Evolutionary conservation across 345 rosid species (phyloP), one percentile per base, ranked within the genome.

Genomic region (Bruguiera gymnorhiza): DNA sequence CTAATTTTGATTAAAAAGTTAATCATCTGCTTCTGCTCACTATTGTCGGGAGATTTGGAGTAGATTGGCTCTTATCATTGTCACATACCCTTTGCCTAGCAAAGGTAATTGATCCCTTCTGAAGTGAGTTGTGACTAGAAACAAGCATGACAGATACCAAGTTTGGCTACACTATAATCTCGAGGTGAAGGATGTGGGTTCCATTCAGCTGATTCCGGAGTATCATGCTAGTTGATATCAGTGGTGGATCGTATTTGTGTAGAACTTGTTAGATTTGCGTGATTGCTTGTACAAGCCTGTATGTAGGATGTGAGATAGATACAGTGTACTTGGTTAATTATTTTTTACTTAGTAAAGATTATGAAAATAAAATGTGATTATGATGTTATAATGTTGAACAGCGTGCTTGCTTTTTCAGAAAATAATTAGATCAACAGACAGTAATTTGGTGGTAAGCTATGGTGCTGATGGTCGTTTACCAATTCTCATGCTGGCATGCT

Each of bases 1-100:
- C 86, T 59, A 86, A 73, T 67, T 83, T 86, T 67, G 83, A 73
- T 75, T 86, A 84, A 76, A 75, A 84, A 80, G 79, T 65, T 65
- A 65, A 69, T 23, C 6, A 62, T 51, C 56, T 72, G 55, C 78
- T 61, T 50, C 37, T 63, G 71, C 52, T 58, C 66, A 15, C 34
- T 16, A 61, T 64, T 26, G n/a, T 36, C 23, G 50, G 46, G 54
- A 63, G 27, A 29, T 21, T 32, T 56, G 60, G 2, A 26, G 31
- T 4, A 56, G 18, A 56, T 24, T 24, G 11, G 31, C 18, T 13
- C 50, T 43, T 13, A 11, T 43, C 50, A 30, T 59, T 56, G 5
- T 29, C 27, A n/a, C 56, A 58, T 70, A 46, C 48, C 62, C 20
- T 52, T 64, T 65, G 62, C 16, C 68, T 2, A 60, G 55, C 26